Percentiles rank a stretch among this genome's conserved stretches.
Conservation (phyloP, 2,329 filamentous ascomycete genomes). For the Epichloe baconii region DNA sequence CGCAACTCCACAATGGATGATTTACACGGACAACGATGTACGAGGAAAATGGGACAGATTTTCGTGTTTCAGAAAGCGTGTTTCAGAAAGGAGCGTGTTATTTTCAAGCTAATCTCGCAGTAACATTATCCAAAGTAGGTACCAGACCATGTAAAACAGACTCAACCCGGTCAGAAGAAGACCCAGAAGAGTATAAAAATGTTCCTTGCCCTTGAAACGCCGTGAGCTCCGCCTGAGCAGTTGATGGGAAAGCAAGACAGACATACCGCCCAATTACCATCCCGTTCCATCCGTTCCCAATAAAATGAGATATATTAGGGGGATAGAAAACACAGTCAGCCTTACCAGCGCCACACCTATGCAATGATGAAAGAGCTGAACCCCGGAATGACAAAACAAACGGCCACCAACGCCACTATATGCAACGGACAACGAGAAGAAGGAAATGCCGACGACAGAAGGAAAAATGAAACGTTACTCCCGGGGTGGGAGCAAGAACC, state of each 20-base stretch:
- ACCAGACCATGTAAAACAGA: not conserved
- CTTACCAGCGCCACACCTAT: not conserved
- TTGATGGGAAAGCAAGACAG: not conserved
- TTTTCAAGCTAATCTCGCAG: not conserved
- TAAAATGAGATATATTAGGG: not conserved
- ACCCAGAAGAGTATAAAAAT: not conserved
- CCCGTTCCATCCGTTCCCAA: not conserved
- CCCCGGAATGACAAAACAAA: not conserved
- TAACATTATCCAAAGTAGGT: not conserved
- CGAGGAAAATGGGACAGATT: not conserved
- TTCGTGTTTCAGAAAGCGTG: not conserved
- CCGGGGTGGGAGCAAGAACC: conserved; percentile 36
- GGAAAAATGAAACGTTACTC: conserved; percentile 13
- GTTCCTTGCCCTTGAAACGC: not conserved
- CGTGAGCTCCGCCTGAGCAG: not conserved
- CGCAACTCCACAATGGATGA: too few relatives aligned
- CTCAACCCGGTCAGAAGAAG: not conserved
- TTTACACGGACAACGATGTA: not conserved
- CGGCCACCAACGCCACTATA: conserved; percentile 3
- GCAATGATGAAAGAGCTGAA: conserved; percentile 1
- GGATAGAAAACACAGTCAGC: not conserved
- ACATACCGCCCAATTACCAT: not conserved
- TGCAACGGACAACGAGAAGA: conserved; percentile 6
- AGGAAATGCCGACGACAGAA: not conserved
- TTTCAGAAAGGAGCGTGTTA: not conserved